Evolutionary conservation across 1,284 basidiomycete species (phyloP).

Genomic region (Cerioporus squamosus): DNA sequence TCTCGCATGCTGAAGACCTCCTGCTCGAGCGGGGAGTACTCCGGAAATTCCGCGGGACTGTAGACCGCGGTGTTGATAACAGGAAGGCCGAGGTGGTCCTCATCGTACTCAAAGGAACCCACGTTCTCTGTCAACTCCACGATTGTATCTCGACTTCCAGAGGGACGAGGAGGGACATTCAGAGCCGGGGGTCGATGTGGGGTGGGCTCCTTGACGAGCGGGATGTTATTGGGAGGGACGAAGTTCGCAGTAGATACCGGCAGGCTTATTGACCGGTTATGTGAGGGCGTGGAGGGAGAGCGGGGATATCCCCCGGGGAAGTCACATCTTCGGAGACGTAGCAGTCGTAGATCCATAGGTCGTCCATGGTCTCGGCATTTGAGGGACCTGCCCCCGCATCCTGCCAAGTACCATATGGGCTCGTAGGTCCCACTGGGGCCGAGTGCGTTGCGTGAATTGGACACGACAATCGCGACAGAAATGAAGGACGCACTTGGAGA

Average conservation of each 20-base stretch:
- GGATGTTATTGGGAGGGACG: conserved; percentile 9
- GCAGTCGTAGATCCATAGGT: conserved; percentile 27
- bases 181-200: conserved; percentile 7
- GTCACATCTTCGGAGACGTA: conserved; percentile 19
- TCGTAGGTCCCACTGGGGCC: conserved; percentile 7
- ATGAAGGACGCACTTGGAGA: conserved; percentile 18
- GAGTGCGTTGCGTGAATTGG: not conserved
- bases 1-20: conserved; percentile 18
- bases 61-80: conserved; percentile 13
- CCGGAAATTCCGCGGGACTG: conserved; percentile 11
- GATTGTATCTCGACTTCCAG: not conserved
- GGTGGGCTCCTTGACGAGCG: conserved; percentile 16
- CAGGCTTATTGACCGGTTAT: conserved; percentile 20
- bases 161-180: conserved; percentile 2
- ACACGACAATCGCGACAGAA: not conserved
- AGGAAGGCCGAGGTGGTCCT: conserved; percentile 5
- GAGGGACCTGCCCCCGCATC: conserved; percentile 7
- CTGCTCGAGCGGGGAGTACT: conserved; percentile 25
- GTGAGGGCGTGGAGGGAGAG: conserved; percentile 17
- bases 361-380: conserved; percentile 16
- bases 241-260: conserved; percentile 16
- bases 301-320: conserved; percentile 20
- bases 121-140: conserved; percentile 2
- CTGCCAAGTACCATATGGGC: conserved; percentile 13
- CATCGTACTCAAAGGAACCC: too few species aligned